Base-by-base conservation (phyloP, 306 rosid species). In the Ammopiptanthus mongolicus region DNA sequence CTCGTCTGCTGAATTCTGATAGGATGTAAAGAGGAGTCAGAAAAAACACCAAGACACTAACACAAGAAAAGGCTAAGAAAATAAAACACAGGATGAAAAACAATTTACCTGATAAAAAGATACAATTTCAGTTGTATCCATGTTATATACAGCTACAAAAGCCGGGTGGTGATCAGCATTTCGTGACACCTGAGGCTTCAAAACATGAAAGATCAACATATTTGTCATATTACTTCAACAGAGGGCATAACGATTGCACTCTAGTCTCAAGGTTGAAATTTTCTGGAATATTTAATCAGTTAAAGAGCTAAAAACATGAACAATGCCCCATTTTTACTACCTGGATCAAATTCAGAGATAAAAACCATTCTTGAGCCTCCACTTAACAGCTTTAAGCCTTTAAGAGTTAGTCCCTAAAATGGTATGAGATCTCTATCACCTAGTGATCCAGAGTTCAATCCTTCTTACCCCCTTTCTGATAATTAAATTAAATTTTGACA, bases 51-150 rank as follows among this genome's bases (percentile, higher is more conserved):
- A 48, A 69, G n/a, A 59, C 44, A 44, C 28, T 5, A 72, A 69
- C 11, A 41, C 37, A 60, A 55, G 33, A 28, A 59, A 59, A 75
- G 58, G 28, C 19, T 5, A 52, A 58, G 77, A 80, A 75, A 80
- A 65, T 48, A 39, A 60, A 75, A 47, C 48, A 70, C 14, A 11
- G 1, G 36, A 58, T 28, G 76, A 65, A 48, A 72, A 79, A 60
- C 23, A 65, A 51, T n/a, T 63, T 78, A 90, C 98, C 97, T 86
- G 96, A 87, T 90, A 90, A 82, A 95, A 95, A 58, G 99, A 91
- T 70, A 90, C 82, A 63, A 95, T 90, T 87, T 90, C 97, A 57
- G 99, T 92, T 21, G 99, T 90, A 87, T 90, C 99, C 99, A 95
- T 95, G 89, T 92, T 85, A 85, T 95, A 95, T 57, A 95, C 90